Base-by-base conservation (phyloP, 768 basidiomycete species). In the Tulasnella sp. region DNA sequence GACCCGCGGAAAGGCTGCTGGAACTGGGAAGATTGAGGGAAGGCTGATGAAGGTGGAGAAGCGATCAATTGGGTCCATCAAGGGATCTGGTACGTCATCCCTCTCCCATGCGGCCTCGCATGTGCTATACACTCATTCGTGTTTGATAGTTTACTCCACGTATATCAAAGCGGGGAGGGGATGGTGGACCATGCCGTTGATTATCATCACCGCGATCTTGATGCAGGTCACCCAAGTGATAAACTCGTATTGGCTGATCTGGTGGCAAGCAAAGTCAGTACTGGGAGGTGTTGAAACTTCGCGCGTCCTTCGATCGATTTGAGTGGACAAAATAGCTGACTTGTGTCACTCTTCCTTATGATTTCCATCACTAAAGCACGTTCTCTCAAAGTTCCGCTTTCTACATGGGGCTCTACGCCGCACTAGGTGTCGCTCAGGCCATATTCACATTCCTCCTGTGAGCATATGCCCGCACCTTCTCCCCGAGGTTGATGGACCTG, bases 161-260 rank as follows among this genome's bases (percentile, higher is more conserved):
- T 86, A 85, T 65, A 64, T 86, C 17, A 68, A 65, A 25, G 82
- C 84, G 1, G 83, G 79, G 5, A 72, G 72, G 45, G 81, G 78
- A 3, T 71, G 63, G 42, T 66, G 78, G 53, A 81, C 78, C 0
- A 65, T 74, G 0, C 81, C 83, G 0, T 62, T 80, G n/a, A 70
- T 82, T 12, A 4, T 82, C 2, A 31, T 80, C 1, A 73, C 75
- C 30, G 74, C 79, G 31, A 9, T 79, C 5, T 62, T 82, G 25
- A 83, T 84, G 81, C 83, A 83, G 71, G 77, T 71, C 5, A 21
- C 50, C 61, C 69, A 65, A 64, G 59, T 29, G 57, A 65, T 82
- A 64, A 83, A 80, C 63, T 77, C 79, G 55, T 84, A 85, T 61
- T 82, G 80, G 49, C 71, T 87, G 15, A 80, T 85, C 17, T 86